Evolutionary conservation across 495 filamentous ascomycete genomes (phyloP).

Genomic region (Xylaria intraflava): DNA sequence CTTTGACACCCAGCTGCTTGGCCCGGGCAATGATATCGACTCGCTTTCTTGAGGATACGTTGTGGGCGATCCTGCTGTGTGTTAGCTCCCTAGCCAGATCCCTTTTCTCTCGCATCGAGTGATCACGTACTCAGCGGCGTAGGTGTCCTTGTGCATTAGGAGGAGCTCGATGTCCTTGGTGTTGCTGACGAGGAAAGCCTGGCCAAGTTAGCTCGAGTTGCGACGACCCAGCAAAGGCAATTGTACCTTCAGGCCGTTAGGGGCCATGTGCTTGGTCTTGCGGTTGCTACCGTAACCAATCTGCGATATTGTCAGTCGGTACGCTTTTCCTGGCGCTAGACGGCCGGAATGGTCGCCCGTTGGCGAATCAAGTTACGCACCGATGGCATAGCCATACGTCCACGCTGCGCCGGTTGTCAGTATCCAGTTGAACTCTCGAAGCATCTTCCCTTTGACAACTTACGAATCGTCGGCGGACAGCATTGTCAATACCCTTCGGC

Average conservation of each 20-base stretch:
- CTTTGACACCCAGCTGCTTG: conserved; percentile 97
- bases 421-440: not conserved
- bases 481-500: conserved; percentile 98
- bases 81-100: conserved; percentile 14
- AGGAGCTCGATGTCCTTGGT: conserved; percentile 90
- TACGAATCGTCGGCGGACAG: conserved; percentile 30
- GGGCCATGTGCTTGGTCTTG: conserved; percentile 98
- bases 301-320: conserved; percentile 23
- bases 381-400: conserved; percentile 93
- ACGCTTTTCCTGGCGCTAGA: not conserved
- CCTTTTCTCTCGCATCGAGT: not conserved
- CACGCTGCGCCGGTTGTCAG: conserved; percentile 43
- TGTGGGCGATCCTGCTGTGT: conserved; percentile 75
- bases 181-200: conserved; percentile 96
- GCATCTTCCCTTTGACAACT: not conserved
- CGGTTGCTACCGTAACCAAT: conserved; percentile 98
- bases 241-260: conserved; percentile 82
- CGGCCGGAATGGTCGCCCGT: not conserved
- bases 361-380: conserved; percentile 52
- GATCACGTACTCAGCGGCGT: conserved; percentile 85
- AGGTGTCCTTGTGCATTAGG: conserved; percentile 99
- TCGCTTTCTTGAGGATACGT: conserved; percentile 96
- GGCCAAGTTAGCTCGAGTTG: not conserved
- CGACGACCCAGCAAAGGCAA: not conserved
- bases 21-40: conserved; percentile 93